Conservation (phyloP, 805 yeast genomes). For the Wickerhamomyces pijperi region DNA sequence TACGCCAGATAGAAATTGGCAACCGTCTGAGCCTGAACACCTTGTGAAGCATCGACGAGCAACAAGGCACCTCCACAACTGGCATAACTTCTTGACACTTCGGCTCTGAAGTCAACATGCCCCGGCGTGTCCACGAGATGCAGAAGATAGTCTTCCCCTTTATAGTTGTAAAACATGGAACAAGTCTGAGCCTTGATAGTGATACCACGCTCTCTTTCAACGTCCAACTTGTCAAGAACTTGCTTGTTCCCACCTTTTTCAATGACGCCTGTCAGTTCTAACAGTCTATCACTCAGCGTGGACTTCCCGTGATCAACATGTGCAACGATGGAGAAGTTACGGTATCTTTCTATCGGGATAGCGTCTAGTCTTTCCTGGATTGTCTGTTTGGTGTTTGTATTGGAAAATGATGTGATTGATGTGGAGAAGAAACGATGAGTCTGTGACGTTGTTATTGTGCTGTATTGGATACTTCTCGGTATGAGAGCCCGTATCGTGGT, state of each 20-base stretch:
- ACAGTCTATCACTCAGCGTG: slow-evolving; percentile 76
- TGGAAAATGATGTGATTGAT: not conserved
- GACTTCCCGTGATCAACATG: slow-evolving; percentile 90
- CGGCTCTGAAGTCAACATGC: slow-evolving; percentile 91
- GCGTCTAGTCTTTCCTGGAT: slow-evolving; percentile 51
- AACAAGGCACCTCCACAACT: slow-evolving; percentile 91
- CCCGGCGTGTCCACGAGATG: slow-evolving; percentile 97
- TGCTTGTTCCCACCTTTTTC: slow-evolving; percentile 66
- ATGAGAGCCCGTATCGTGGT: too few relatives aligned
- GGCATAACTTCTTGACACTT: slow-evolving; percentile 88
- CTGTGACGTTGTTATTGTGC: too few relatives aligned
- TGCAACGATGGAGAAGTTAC: slow-evolving; percentile 92
- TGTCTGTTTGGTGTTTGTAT: slow-evolving; percentile 1
- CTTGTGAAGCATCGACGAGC: slow-evolving; percentile 90
- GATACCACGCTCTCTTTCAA: slow-evolving; percentile 91
- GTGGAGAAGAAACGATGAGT: too few relatives aligned
- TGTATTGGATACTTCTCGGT: too few relatives aligned
- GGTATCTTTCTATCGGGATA: slow-evolving; percentile 72
- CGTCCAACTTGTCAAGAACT: slow-evolving; percentile 84
- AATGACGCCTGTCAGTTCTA: slow-evolving; percentile 85
- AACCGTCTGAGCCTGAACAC: slow-evolving; percentile 97
- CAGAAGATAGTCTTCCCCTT: slow-evolving; percentile 64
- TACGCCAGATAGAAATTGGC: slow-evolving; percentile 90
- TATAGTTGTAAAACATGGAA: slow-evolving; percentile 70
- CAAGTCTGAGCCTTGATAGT: slow-evolving; percentile 97